Evolutionary conservation across 1,284 basidiomycete genomes (phyloP).

Genomic region (Ganoderma multipileum): DNA sequence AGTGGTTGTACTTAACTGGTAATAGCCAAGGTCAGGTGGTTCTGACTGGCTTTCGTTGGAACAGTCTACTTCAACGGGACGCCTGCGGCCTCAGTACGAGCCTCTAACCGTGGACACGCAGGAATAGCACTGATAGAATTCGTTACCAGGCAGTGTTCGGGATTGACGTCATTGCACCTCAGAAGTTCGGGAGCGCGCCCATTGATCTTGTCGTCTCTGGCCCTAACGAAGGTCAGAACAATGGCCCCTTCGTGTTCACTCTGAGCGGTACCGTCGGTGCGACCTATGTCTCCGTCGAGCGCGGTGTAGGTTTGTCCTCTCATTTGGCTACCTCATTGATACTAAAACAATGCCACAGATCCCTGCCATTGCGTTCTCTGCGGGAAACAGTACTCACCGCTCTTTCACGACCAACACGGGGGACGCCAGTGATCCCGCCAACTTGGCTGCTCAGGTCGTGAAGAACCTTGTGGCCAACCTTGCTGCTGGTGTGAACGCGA

Average conservation of each 20-base stretch:
- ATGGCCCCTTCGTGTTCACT: constrained; percentile 37
- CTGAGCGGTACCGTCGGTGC: constrained; percentile 41
- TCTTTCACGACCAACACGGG: constrained; percentile 39
- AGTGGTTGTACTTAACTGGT: constrained; percentile 3
- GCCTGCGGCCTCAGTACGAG: constrained; percentile 35
- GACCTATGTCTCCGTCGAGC: constrained; percentile 36
- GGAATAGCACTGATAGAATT: constrained; percentile 13
- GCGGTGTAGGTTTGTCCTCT: constrained; percentile 33
- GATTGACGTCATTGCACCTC: constrained; percentile 37
- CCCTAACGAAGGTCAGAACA: constrained; percentile 40
- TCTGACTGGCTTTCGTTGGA: not conserved
- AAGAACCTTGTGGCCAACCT: constrained; percentile 35
- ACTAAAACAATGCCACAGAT: constrained; percentile 20
- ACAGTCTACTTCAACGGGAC: constrained; percentile 42
- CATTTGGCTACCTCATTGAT: not conserved
- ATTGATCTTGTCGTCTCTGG: constrained; percentile 40
- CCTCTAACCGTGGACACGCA: not conserved
- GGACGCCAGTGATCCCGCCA: constrained; percentile 35
- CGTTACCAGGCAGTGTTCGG: constrained; percentile 35
- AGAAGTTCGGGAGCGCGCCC: constrained; percentile 32
- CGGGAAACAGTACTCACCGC: constrained; percentile 38
- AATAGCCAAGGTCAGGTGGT: constrained; percentile 15
- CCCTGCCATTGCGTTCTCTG: constrained; percentile 40
- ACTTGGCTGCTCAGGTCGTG: constrained; percentile 35
- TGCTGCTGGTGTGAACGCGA: constrained; percentile 30